phyloP scores from a whole-genome alignment of 225 moss, liverwort and hornwort genomes.

The Polytrichum formosum region DNA sequence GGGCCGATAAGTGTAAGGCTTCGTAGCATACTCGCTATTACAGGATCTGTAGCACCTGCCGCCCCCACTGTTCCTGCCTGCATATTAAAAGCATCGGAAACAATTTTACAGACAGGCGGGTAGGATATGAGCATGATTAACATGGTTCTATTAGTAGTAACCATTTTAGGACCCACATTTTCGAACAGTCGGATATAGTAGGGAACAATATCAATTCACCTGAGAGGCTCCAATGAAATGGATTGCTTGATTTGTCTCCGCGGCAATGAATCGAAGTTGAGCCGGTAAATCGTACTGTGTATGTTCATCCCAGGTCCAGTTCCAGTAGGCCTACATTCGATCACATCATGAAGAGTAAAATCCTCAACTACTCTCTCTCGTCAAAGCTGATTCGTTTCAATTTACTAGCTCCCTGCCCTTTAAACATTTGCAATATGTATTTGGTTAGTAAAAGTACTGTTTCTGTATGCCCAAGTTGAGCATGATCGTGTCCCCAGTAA shows the following conservation, averaged over 20 bases:
- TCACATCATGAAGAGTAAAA: too few species aligned
- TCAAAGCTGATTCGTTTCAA: too few species aligned
- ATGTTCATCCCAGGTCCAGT: conserved; percentile 81
- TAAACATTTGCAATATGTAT: neutral
- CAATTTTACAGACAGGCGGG: neutral
- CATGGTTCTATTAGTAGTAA: neutral
- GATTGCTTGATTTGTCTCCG: conserved; percentile 25
- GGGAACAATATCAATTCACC: conserved; percentile 24
- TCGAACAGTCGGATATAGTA: neutral
- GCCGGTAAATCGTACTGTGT: conserved; percentile 53
- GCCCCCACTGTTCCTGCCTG: conserved; percentile 63
- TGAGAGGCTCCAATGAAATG: conserved; percentile 69
- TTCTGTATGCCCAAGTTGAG: conserved; percentile 16
- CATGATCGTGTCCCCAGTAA: conserved; percentile 69
- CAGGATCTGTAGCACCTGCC: conserved; percentile 48
- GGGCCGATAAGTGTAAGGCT: conserved; percentile 74
- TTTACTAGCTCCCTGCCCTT: too few species aligned
- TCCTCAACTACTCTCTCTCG: too few species aligned
- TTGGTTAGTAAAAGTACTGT: conserved; percentile 6
- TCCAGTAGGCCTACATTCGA: conserved; percentile 55
- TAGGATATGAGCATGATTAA: neutral
- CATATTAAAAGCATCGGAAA: neutral
- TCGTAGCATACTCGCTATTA: conserved; percentile 31
- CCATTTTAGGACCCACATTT: too few species aligned
- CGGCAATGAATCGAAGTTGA: conserved; percentile 35